Base-by-base conservation (phyloP, 148 eudicot species). In the Dysphania ambrosioides region DNA sequence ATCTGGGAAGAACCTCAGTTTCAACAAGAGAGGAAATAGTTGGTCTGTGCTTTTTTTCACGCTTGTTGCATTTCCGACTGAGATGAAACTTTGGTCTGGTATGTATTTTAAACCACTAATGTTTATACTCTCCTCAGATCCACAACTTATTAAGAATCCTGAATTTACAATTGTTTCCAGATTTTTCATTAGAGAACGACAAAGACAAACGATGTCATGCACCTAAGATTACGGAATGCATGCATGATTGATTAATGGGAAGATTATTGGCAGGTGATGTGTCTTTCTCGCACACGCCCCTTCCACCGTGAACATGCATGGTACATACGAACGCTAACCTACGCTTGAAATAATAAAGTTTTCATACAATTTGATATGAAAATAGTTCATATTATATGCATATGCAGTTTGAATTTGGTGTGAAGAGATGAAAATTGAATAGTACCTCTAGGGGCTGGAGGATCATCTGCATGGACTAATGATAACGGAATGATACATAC, bases 71-170 rank as follows among this genome's bases (percentile, higher is more conserved):
- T 86, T 95, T 40, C 97, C 98, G 8, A 71, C 72, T 0, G 80
- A 57, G 36, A 80, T 77, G 83, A 78, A 89, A 6, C 71, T 72
- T 11, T 81, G 77, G 61, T 95, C 98, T 2, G 88, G 76, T 15
- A 35, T 65, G 77, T 84, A 95, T 73, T 75, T 88, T 35, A 92
- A 79, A 61, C 72, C 77, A 5, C 73, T 77, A 13, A 77, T 51
- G 56, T 78, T 21, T 7, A 72, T 23, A 5, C 79, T 80, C 6
- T 78, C 74, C 0, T 63, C 31, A 13, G 92, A 74, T 5, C 98
- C 98, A 60, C 98, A 94, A 35, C 76, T 90, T 58, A 94, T 24
- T 36, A 91, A 73, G 77, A 79, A 79, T 19, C 90, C 97, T 93
- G 72, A 76, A 78, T 2, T 27, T 8, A 8, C 42, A 47, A 1